Conservation (phyloP, 352 stramenopile genomes). For the Albugo candida region DNA sequence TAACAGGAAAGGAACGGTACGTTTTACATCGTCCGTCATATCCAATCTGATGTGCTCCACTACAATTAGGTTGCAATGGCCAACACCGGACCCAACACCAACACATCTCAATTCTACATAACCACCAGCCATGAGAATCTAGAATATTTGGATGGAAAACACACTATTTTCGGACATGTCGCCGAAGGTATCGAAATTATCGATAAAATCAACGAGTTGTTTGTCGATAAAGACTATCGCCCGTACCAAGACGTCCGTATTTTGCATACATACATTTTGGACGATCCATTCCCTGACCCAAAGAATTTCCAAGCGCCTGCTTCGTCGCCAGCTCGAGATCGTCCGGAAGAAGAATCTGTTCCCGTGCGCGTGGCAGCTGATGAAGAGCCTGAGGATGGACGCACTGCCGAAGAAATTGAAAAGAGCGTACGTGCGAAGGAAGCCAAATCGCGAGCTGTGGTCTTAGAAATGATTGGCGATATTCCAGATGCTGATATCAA, state of each 20-base stretch:
- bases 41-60: background rate
- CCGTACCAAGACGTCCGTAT: constrained; percentile 96
- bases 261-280: constrained; percentile 78
- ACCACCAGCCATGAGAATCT: constrained; percentile 83
- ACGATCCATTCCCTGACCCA: constrained; percentile 69
- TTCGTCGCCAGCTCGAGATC: constrained; percentile 69
- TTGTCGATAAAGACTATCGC: constrained; percentile 87
- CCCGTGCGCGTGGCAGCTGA: constrained; percentile 77
- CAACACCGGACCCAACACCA: constrained; percentile 50
- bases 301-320: constrained; percentile 50
- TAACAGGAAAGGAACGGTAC: constrained; percentile 26
- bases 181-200: constrained; percentile 89
- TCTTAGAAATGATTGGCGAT: constrained; percentile 98
- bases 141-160: constrained; percentile 79
- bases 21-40: background rate
- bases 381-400: constrained; percentile 63
- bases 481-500: constrained; percentile 93
- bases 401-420: constrained; percentile 78
- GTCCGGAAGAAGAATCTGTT: constrained; percentile 83
- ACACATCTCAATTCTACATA: constrained; percentile 94
- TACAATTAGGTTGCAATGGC: constrained; percentile 54
- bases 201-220: constrained; percentile 86
- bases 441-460: constrained; percentile 87
- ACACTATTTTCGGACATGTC: constrained; percentile 85
- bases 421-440: constrained; percentile 80